Evolutionary conservation across 305 asterid species (phyloP), one percentile per base, ranked within the genome.

Genomic region (Fraxinus ornus): DNA sequence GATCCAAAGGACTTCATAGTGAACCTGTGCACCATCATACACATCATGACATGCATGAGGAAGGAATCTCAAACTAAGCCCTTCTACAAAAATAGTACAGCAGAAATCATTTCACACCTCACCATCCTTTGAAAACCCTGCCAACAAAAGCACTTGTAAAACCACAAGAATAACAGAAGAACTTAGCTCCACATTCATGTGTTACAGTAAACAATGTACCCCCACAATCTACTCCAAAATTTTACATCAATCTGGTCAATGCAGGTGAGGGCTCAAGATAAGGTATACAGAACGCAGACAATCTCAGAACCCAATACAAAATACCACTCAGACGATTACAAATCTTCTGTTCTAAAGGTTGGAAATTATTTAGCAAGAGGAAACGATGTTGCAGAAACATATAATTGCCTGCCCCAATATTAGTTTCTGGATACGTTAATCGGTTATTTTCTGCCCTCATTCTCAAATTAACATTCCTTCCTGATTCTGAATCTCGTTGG

Each of bases 21-120:
- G 62, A 70, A 52, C 3, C 71, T 55, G 28, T 24, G 64, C 52
- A 47, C 70, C 21, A 79, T 47, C 57, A 47, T 47, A 15, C 60
- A 52, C 72, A 21, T 41, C 79, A 36, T 78, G 30, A 73, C 44
- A 68, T 75, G 80, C 72, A 79, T n/a, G 76, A 78, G 24, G 77
- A 78, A 39, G 32, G 78, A 30, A 57, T 74, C 80, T 60, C 78
- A 79, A 21, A 17, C 74, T 21, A 60, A 44, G 41, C 30, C 68
- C 73, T 22, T 28, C 26, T 3, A 76, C 28, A 30, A 3, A 52
- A 70, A 4, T 24, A 78, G 12, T 78, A 26, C 26, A 73, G 6
- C 44, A 82, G 47, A 57, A 62, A 35, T 19, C 28, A 75, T 35
- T 71, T 72, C 26, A 36, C n/a, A 7, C 30, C 7, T 35, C 44